Evolutionary conservation across 2,329 filamentous ascomycete genomes (phyloP).

Genomic region (Tympanopsis confertula): DNA sequence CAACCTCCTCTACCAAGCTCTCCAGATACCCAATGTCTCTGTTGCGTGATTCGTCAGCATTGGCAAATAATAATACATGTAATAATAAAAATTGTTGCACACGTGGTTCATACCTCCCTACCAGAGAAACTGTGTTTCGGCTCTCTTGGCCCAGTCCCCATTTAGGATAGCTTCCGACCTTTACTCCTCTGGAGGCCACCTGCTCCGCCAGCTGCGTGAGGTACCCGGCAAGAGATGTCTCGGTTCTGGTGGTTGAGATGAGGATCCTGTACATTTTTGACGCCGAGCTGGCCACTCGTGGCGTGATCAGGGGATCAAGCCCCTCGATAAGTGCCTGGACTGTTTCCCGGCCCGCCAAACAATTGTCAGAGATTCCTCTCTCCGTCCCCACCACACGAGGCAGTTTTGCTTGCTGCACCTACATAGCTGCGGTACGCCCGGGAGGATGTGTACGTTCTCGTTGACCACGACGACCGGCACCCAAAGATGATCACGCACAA

Average conservation of each 20-base stretch:
- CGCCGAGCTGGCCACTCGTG: not conserved
- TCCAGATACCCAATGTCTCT: not conserved
- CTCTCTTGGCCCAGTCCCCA: not conserved
- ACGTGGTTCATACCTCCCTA: not conserved
- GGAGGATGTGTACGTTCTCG: constrained; percentile 84
- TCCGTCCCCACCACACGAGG: not conserved
- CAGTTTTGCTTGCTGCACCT: too few relatives aligned
- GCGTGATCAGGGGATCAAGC: not conserved
- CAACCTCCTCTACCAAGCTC: not conserved
- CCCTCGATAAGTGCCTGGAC: not conserved
- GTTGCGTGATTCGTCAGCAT: not conserved
- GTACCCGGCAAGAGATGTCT: not conserved
- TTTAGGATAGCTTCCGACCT: not conserved
- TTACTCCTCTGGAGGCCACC: not conserved
- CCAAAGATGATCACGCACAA: constrained; percentile 74
- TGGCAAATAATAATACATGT: not conserved
- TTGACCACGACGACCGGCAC: constrained; percentile 83
- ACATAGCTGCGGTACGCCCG: constrained; percentile 77
- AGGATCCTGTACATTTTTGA: not conserved
- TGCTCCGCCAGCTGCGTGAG: not conserved
- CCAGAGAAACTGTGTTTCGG: not conserved
- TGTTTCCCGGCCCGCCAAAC: not conserved
- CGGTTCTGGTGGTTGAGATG: not conserved
- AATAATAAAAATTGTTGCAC: too few relatives aligned
- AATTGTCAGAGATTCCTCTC: not conserved